Evolutionary conservation across 805 yeast species (phyloP).

Genomic region (Saccharomycopsis olivae): DNA sequence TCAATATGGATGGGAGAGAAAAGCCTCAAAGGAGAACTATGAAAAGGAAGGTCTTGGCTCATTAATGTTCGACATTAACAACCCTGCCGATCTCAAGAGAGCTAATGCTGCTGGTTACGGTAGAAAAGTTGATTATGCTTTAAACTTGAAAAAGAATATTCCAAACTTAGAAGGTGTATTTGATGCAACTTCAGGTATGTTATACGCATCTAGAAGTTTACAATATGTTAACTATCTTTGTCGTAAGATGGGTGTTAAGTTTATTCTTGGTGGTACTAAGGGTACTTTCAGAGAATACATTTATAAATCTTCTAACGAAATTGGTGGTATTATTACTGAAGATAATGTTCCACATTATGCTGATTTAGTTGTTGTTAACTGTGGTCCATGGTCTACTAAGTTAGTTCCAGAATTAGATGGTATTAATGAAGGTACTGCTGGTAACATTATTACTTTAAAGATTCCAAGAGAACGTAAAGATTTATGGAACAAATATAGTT

Average conservation of each 20-base stretch:
- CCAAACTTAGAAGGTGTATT: slow-evolving; percentile 4
- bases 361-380: slow-evolving; percentile 22
- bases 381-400: slow-evolving; percentile 26
- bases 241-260: slow-evolving; percentile 14
- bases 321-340: slow-evolving; percentile 22
- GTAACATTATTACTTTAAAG: slow-evolving; percentile 24
- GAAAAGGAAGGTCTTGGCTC: slow-evolving; percentile 17
- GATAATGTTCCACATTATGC: slow-evolving; percentile 23
- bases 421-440: slow-evolving; percentile 25
- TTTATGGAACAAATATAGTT: slow-evolving; percentile 20
- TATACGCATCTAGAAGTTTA: slow-evolving; percentile 12
- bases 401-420: slow-evolving; percentile 25
- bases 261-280: slow-evolving; percentile 16
- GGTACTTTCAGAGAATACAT: slow-evolving; percentile 18
- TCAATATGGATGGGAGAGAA: slow-evolving; percentile 8
- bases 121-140: slow-evolving; percentile 7
- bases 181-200: slow-evolving; percentile 14
- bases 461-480: slow-evolving; percentile 19
- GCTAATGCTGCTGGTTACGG: slow-evolving; percentile 19
- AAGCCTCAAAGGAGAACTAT: slow-evolving; percentile 9
- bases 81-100: slow-evolving; percentile 20
- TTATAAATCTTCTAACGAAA: slow-evolving; percentile 11
- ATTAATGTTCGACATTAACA: slow-evolving; percentile 14
- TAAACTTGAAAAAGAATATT: slow-evolving; percentile 4
- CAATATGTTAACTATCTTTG: slow-evolving; percentile 22